These are phyloP conservation scores for Aureobasidium uvarum DNA, from an alignment of 2,329 filamentous ascomycete genomes.

Conservation along the genomic window DNA sequence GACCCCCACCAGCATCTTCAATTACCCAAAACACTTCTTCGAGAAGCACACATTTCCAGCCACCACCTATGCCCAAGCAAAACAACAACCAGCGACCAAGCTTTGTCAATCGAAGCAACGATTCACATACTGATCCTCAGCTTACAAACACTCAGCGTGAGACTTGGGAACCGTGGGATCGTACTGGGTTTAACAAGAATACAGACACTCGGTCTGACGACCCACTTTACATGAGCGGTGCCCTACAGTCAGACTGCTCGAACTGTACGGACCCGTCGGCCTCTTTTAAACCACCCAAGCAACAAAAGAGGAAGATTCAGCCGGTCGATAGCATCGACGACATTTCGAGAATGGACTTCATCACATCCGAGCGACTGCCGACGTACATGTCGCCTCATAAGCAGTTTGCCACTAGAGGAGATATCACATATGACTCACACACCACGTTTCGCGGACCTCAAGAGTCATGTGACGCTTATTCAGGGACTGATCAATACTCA, in stretches of 20 bases:
- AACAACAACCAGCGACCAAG: not conserved
- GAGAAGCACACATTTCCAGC: not conserved
- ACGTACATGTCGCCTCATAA: too few species aligned
- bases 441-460: not conserved
- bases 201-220: not conserved
- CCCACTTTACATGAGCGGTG: constrained; percentile 8
- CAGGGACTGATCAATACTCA: not conserved
- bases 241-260: not conserved
- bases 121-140: not conserved
- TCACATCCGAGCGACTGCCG: not conserved
- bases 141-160: not conserved
- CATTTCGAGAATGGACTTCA: not conserved
- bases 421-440: not conserved
- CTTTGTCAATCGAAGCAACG: not conserved
- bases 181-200: not conserved
- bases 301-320: constrained; percentile 9
- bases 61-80: not conserved
- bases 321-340: constrained; percentile 9
- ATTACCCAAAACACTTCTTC: not conserved
- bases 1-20: not conserved
- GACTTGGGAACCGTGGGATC: not conserved
- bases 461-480: not conserved
- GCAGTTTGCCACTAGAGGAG: not conserved
- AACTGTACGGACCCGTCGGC: not conserved
- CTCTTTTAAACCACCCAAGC: not conserved